phyloP scores from a whole-genome alignment of 192 early-diverging fungal genomes.

The Coemansia sp. region DNA sequence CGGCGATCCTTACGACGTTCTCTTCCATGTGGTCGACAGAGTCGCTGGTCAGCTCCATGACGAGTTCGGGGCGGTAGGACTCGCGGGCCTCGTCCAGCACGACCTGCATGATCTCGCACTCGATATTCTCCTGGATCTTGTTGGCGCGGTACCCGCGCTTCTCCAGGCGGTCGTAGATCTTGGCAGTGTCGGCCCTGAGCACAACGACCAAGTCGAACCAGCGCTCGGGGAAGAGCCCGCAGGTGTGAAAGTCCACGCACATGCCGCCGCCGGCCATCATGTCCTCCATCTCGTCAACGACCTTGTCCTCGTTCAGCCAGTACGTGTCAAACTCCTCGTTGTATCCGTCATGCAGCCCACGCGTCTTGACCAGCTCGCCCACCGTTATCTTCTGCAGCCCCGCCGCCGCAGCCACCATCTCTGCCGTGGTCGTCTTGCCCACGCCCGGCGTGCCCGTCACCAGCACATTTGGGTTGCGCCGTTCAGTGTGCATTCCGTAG shows the following conservation, averaged over 20 bases:
- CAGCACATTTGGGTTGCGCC: slow-evolving; percentile 65
- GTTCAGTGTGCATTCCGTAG: too few relatives aligned
- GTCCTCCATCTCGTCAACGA: slow-evolving; percentile 88
- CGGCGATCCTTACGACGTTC: slow-evolving; percentile 73
- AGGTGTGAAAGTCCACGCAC: slow-evolving; percentile 92
- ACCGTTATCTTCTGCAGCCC: slow-evolving; percentile 78
- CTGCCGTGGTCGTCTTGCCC: slow-evolving; percentile 72
- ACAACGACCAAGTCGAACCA: slow-evolving; percentile 98
- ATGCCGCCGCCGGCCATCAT: slow-evolving; percentile 73
- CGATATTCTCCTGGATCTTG: slow-evolving; percentile 91
- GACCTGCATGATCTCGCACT: slow-evolving; percentile 97
- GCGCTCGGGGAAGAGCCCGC: slow-evolving; percentile 93
- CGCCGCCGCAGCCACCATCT: slow-evolving; percentile 67
- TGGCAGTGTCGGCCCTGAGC: slow-evolving; percentile 68
- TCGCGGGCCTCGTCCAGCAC: slow-evolving; percentile 83
- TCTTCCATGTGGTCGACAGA: slow-evolving; percentile 85
- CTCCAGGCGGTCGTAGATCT: slow-evolving; percentile 76
- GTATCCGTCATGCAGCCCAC: slow-evolving; percentile 77
- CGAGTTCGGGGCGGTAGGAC: slow-evolving; percentile 71
- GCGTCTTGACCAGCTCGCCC: slow-evolving; percentile 80
- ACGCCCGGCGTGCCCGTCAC: slow-evolving; percentile 84
- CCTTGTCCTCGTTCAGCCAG: slow-evolving; percentile 89
- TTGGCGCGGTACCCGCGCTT: slow-evolving; percentile 68
- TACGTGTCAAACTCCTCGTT: slow-evolving; percentile 83
- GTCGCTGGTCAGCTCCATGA: slow-evolving; percentile 76